Conservation (phyloP, 352 stramenopile genomes). For the Blastocystis sp. region DNA sequence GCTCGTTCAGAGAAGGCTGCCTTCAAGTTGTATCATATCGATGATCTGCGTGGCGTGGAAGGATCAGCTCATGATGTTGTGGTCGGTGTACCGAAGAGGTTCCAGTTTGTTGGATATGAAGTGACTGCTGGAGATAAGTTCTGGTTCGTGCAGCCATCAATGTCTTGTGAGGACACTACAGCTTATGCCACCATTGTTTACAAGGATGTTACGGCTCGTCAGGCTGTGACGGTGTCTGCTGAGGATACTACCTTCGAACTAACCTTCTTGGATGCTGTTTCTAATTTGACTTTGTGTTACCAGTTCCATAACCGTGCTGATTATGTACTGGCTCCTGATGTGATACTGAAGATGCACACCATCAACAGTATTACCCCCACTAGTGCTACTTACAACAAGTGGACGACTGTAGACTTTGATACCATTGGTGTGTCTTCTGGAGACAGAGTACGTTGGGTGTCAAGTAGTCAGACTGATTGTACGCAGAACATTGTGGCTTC, state of each 20-base stretch:
- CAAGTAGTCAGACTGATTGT: slow-evolving; percentile 9
- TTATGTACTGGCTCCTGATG: neutral
- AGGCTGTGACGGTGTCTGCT: neutral
- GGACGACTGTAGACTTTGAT: slow-evolving; percentile 29
- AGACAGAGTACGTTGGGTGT: neutral
- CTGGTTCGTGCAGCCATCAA: slow-evolving; percentile 29
- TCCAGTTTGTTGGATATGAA: neutral
- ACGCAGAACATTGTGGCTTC: slow-evolving; percentile 12
- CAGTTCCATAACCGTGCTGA: neutral
- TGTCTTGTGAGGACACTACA: neutral
- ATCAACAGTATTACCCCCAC: neutral
- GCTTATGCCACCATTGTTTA: neutral
- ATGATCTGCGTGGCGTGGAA: neutral
- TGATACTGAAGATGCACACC: neutral
- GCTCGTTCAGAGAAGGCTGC: neutral
- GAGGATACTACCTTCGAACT: neutral
- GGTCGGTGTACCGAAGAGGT: neutral
- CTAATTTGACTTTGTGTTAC: slow-evolving; percentile 13
- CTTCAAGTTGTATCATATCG: slow-evolving; percentile 35
- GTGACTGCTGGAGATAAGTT: slow-evolving; percentile 36
- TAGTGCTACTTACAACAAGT: neutral
- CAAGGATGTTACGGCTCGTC: neutral
- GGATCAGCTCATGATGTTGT: slow-evolving; percentile 14
- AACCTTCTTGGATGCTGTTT: slow-evolving; percentile 13
- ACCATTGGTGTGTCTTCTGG: neutral